A percentile compares a stretch with the other conserved stretches of the same genome.
Conservation (phyloP, 78 protist species). For the Dictyostelium intermedium region DNA sequence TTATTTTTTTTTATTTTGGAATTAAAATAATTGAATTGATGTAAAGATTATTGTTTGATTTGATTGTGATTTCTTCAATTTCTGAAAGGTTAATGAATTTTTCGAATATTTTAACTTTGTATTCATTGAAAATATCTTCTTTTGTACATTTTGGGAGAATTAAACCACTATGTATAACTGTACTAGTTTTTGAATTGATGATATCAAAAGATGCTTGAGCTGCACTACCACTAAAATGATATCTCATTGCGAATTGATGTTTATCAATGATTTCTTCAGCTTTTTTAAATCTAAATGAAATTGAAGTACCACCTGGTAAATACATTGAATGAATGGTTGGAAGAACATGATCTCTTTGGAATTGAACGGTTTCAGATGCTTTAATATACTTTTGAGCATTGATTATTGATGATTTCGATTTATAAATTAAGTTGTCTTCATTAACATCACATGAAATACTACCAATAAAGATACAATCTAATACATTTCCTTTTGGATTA, state of each 20-base stretch:
- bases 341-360: neutral
- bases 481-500: too few species aligned
- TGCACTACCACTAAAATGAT: neutral
- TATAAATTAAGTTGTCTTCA: too few species aligned
- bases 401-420: neutral
- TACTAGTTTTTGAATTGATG: neutral
- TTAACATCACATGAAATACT: too few species aligned
- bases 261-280: neutral
- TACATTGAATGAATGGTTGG: neutral
- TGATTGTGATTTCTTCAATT: neutral
- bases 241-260: neutral
- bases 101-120: neutral
- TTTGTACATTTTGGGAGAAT: neutral
- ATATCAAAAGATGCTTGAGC: neutral
- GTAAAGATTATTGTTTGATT: neutral
- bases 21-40: neutral
- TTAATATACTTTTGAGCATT: neutral
- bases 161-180: neutral
- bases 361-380: neutral
- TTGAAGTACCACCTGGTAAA: neutral
- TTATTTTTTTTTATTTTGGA: neutral
- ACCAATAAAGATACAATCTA: too few species aligned
- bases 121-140: neutral
- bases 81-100: neutral
- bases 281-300: neutral